Evolutionary conservation across 257 asterid species (phyloP), one percentile per base, ranked within the genome.

Genomic region (Avicennia marina): DNA sequence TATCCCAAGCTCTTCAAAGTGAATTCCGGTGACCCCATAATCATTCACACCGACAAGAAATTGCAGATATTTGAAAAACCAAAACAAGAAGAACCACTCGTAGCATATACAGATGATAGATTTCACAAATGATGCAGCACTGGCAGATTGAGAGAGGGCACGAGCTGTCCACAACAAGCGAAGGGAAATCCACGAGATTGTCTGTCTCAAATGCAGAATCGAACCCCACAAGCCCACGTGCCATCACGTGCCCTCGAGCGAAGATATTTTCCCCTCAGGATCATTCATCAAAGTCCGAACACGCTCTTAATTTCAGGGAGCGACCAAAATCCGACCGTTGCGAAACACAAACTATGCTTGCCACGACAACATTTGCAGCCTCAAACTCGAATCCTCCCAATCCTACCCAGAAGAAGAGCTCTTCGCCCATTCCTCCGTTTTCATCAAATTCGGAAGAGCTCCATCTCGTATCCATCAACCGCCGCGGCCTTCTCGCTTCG

Each of bases 401-500:
- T n/a, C n/a, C n/a, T n/a, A n/a, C n/a, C n/a, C n/a, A n/a, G n/a
- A n/a, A n/a, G n/a, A 36, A 43, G 15, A 57, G 17, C 41, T 25
- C 69, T 15, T 34, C 74, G 12, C 13, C 65, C 2, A 21, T 27
- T 53, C 62, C 75, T 47, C 66, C 78, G 31, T 46, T 49, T 51
- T 65, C 76, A 21, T 58, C 74, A 5, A 39, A 33, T 27, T 60
- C 72, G 27, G 26, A 45, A 27, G 18, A 33, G 2, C 13, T 60
- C 53, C 53, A 47, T 3, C 45, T 62, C 32, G 13, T 36, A 19
- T 34, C 74, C 66, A 54, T 62, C 69, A 72, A 51, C 44, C 95
- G 96, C 76, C 95, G 95, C 8, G 60, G 65, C 51, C 70, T 82
- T 19, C 60, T 82, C 46, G 57, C 86, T 19, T 78, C 89, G 22